Conservation (phyloP, 116 monocot genomes). For the Papilionanthe hybrid region DNA sequence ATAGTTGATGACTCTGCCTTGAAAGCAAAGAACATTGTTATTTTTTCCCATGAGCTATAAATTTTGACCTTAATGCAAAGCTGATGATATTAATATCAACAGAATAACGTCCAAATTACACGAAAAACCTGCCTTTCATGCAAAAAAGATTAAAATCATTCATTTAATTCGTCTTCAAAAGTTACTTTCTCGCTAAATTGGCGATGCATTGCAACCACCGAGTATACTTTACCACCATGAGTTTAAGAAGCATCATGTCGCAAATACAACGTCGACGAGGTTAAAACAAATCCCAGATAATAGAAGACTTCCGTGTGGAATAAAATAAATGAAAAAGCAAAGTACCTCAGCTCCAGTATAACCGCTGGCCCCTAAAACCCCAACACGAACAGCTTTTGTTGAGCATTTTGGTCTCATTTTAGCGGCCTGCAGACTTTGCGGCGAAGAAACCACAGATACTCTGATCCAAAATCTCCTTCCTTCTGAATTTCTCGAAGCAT, state of each 20-base stretch:
- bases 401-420: slow-evolving; percentile 15
- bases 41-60: not conserved
- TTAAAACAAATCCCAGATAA: not conserved
- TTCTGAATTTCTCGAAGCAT: slow-evolving; percentile 4
- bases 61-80: not conserved
- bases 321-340: not conserved
- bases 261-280: not conserved
- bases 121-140: not conserved
- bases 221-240: not conserved
- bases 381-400: slow-evolving; percentile 44
- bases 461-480: slow-evolving; percentile 12
- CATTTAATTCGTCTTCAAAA: not conserved
- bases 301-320: not conserved
- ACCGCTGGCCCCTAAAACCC: slow-evolving; percentile 83
- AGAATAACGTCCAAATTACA: not conserved
- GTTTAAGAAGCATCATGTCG: not conserved
- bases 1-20: not conserved
- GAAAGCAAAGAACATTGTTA: too few relatives aligned
- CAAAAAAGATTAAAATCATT: not conserved
- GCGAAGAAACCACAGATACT: slow-evolving; percentile 30
- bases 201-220: not conserved
- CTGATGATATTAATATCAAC: not conserved
- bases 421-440: slow-evolving; percentile 7
- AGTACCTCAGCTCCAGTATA: slow-evolving; percentile 92
- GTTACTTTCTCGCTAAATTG: not conserved